Evolutionary conservation across 768 basidiomycete genomes (phyloP).

Genomic region (Agrocybe praecox): DNA sequence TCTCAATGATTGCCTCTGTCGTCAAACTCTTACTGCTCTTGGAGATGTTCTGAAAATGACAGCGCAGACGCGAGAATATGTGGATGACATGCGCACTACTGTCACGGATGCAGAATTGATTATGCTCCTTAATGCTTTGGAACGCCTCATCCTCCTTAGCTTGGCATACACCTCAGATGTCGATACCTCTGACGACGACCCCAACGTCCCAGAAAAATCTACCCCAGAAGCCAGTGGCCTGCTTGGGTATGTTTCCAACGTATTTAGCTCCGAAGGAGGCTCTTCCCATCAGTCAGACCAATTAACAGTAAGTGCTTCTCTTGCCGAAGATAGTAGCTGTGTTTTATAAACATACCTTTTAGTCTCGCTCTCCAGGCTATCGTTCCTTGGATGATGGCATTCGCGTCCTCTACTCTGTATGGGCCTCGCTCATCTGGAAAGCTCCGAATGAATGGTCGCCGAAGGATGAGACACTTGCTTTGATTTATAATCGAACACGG

Average conservation of each 20-base stretch:
- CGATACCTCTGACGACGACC: slow-evolving; percentile 58
- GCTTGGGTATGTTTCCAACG: slow-evolving; percentile 88
- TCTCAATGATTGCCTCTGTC: slow-evolving; percentile 78
- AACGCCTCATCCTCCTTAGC: slow-evolving; percentile 78
- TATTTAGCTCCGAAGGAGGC: slow-evolving; percentile 77
- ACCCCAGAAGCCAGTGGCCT: slow-evolving; percentile 63
- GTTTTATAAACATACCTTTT: slow-evolving; percentile 7
- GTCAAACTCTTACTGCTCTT: slow-evolving; percentile 62
- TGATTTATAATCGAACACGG: slow-evolving; percentile 69
- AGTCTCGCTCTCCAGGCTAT: slow-evolving; percentile 78
- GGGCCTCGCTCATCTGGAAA: slow-evolving; percentile 63
- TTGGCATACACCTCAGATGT: slow-evolving; percentile 59
- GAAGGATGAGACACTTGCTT: slow-evolving; percentile 65
- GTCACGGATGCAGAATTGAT: slow-evolving; percentile 82
- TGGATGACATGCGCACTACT: slow-evolving; percentile 45
- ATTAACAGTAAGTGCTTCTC: slow-evolving; percentile 47
- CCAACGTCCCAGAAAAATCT: slow-evolving; percentile 50
- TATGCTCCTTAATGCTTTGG: slow-evolving; percentile 83
- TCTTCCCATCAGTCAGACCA: slow-evolving; percentile 53
- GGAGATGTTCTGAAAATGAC: slow-evolving; percentile 54
- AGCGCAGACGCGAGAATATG: slow-evolving; percentile 32
- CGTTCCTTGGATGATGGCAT: slow-evolving; percentile 81
- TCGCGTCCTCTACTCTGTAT: slow-evolving; percentile 74
- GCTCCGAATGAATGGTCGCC: slow-evolving; percentile 47
- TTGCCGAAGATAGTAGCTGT: background rate